A percentile compares a stretch with the other conserved stretches of the same genome.
Evolutionary conservation across 2,329 filamentous ascomycete species (phyloP).

Genomic region (Fusarium sp.): DNA sequence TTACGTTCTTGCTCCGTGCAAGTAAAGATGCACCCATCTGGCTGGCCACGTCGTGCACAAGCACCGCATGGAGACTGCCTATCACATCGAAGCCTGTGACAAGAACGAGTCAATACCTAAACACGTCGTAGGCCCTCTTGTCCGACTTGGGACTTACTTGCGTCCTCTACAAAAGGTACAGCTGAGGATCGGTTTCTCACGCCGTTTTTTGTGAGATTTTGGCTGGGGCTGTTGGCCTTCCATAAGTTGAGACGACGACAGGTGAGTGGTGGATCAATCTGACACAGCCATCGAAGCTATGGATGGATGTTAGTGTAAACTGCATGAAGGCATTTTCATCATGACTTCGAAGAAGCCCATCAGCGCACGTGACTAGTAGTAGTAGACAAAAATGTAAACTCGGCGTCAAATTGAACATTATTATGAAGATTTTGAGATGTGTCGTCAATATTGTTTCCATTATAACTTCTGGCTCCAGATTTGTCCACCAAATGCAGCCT

Average conservation of each 20-base stretch:
- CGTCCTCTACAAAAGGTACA: slow-evolving; percentile 15
- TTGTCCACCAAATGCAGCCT: not conserved
- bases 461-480: not conserved
- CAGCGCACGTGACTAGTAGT: slow-evolving; percentile 1
- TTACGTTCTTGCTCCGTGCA: slow-evolving; percentile 33
- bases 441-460: not conserved
- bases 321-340: slow-evolving; percentile 11
- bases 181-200: slow-evolving; percentile 12
- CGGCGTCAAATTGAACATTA: not conserved
- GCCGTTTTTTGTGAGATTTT: not conserved
- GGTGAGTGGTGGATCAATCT: not conserved
- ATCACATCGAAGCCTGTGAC: slow-evolving; percentile 24
- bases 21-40: slow-evolving; percentile 11
- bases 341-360: not conserved
- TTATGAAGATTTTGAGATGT: not conserved
- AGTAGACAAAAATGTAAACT: not conserved
- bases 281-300: not conserved
- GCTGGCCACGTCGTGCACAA: slow-evolving; percentile 3
- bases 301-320: slow-evolving; percentile 1
- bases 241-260: not conserved
- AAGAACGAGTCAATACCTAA: not conserved
- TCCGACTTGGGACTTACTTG: slow-evolving; percentile 1
- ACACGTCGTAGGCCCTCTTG: not conserved
- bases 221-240: not conserved
- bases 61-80: slow-evolving; percentile 24